Evolutionary conservation across 805 yeast species (phyloP).

Genomic region (Zygotorulaspora danielsina): DNA sequence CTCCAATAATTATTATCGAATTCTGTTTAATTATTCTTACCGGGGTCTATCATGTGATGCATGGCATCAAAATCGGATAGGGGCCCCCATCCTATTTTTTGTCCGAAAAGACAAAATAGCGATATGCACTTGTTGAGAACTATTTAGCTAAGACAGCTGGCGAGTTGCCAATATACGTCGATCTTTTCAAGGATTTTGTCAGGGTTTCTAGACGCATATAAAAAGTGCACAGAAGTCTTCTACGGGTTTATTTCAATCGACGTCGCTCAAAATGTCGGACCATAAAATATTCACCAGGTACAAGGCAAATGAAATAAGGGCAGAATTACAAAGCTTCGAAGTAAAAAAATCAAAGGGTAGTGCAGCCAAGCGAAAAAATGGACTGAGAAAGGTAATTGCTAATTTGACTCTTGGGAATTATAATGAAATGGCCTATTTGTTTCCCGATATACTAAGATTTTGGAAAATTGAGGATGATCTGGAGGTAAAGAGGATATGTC

Average conservation of each 20-base stretch:
- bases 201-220: too few relatives aligned
- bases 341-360: slow-evolving; percentile 40
- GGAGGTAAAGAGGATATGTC: slow-evolving; percentile 68
- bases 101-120: background rate
- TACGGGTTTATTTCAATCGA: too few relatives aligned
- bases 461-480: slow-evolving; percentile 55
- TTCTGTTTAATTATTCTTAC: too few relatives aligned
- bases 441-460: slow-evolving; percentile 58
- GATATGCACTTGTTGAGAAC: background rate
- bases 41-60: too few relatives aligned
- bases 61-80: too few relatives aligned
- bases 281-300: slow-evolving; percentile 31
- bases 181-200: background rate
- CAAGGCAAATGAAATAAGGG: slow-evolving; percentile 34
- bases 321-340: slow-evolving; percentile 35
- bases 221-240: too few relatives aligned
- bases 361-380: slow-evolving; percentile 40
- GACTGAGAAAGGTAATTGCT: slow-evolving; percentile 71
- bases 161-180: background rate
- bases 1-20: too few relatives aligned
- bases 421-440: slow-evolving; percentile 62
- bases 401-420: slow-evolving; percentile 75
- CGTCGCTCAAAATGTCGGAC: slow-evolving; percentile 33
- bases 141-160: too few relatives aligned
- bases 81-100: background rate